Evolutionary conservation across 257 asterid species (phyloP), one percentile per base, ranked within the genome.

Genomic region (Nicotiana tomentosiformis): DNA sequence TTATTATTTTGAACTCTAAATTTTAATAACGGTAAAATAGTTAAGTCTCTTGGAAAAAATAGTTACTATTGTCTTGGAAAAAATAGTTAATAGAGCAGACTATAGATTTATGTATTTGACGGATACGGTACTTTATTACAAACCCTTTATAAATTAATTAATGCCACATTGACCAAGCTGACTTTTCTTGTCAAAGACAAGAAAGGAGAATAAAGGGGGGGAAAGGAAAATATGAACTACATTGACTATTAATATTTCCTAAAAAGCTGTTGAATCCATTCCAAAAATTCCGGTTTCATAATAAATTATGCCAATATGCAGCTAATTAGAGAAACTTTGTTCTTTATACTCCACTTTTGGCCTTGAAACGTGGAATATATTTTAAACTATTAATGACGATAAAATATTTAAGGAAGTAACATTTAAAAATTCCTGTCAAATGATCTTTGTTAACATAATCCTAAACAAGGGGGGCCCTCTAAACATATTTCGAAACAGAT

Each of bases 351-450:
- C 7, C 11, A 74, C 84, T 64, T 83, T 72, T 39, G 32, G 69
- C 79, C 82, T 33, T 78, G 70, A 74, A 87, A 78, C 82, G 51
- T 30, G 85, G 82, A 84, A 60, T 7, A 61, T 15, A 69, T 84
- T 82, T 57, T 53, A 51, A 26, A 76, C 29, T 76, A 76, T 51
- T 77, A 83, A 62, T 43, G 33, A 82, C 51, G 33, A 66, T 74
- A 67, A 14, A 64, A 57, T 35, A 78, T 58, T 57, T 26, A 7
- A 46, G 39, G 79, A 72, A 49, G n/a, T 23, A 12, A 18, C 30
- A 49, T 74, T 49, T 14, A 2, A 74, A 46, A 74, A 49, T 51
- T 4, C 15, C 29, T 8, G 64, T 76, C 64, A 51, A 51, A 51
- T 76, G 57, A 74, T 49, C 23, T 49, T 51, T 76, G 80, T 51